phyloP scores from a whole-genome alignment of 176 grass and related monocot species.

The Oryza coarctata region DNA sequence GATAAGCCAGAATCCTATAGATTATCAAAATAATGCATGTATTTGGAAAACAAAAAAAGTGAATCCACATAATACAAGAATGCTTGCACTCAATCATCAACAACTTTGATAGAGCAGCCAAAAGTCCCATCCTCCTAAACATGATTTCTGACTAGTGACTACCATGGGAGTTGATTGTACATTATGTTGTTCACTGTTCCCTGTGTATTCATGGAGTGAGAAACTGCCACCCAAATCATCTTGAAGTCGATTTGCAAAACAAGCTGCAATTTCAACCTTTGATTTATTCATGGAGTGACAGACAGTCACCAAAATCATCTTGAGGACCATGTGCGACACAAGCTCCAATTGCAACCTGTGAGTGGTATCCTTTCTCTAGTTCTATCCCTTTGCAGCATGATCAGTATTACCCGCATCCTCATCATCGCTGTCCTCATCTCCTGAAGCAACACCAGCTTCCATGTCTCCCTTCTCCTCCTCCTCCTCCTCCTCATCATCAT shows the following conservation, averaged over 20 bases:
- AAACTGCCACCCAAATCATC: background rate
- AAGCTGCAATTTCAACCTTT: conserved; percentile 5
- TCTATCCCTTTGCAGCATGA: conserved; percentile 18
- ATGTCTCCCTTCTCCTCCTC: conserved; percentile 27
- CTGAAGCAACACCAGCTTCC: conserved; percentile 34
- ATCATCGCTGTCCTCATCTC: conserved; percentile 58
- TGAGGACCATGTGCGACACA: background rate
- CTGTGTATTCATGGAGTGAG: background rate
- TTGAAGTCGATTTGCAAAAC: background rate
- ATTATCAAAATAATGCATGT: background rate
- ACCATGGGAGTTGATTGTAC: conserved; percentile 11
- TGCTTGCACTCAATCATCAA: background rate
- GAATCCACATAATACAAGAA: conserved; percentile 32
- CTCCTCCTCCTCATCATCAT: conserved; percentile 45
- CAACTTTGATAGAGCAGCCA: background rate
- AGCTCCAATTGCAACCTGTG: background rate
- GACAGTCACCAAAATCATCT: background rate
- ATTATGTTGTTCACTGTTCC: background rate
- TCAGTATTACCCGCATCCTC: conserved; percentile 28
- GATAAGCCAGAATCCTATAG: background rate
- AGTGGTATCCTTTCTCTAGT: background rate
- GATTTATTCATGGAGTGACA: background rate
- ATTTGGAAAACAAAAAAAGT: background rate
- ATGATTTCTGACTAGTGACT: conserved; percentile 35
- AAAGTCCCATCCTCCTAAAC: conserved; percentile 17